Evolutionary conservation across 176 grass and related monocot genomes (phyloP).

Genomic region (Alopecurus myosuroides): DNA sequence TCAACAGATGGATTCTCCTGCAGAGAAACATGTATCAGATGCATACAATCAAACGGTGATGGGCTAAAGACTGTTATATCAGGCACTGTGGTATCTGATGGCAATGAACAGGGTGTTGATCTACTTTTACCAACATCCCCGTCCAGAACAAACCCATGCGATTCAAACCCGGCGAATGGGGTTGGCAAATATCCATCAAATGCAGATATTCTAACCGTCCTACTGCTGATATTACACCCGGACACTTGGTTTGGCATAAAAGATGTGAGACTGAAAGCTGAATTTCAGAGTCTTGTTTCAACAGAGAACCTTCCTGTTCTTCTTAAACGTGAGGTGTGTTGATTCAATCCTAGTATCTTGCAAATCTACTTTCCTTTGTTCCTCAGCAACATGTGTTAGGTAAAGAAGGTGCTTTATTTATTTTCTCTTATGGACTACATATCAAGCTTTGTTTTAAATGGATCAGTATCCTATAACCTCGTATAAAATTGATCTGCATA

Average conservation of each 20-base stretch:
- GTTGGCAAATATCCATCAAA: constrained; percentile 45
- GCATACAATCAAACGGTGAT: constrained; percentile 36
- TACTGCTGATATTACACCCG: constrained; percentile 67
- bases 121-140: constrained; percentile 52
- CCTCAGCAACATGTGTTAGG: background rate
- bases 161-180: constrained; percentile 21
- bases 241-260: constrained; percentile 45
- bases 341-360: background rate
- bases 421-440: background rate
- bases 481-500: too few species aligned
- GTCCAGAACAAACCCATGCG: background rate
- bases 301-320: constrained; percentile 50
- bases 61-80: constrained; percentile 36
- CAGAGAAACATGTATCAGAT: constrained; percentile 51
- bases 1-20: constrained; percentile 52
- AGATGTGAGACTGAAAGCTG: constrained; percentile 34
- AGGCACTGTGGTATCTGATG: constrained; percentile 31
- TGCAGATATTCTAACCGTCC: constrained; percentile 56
- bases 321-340: constrained; percentile 63
- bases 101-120: constrained; percentile 45
- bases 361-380: constrained; percentile 23
- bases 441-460: background rate
- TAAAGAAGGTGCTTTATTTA: background rate
- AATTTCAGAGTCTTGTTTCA: constrained; percentile 66
- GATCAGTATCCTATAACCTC: background rate